Evolutionary conservation across 305 asterid genomes (phyloP).

Genomic region (Ilex paraguariensis): DNA sequence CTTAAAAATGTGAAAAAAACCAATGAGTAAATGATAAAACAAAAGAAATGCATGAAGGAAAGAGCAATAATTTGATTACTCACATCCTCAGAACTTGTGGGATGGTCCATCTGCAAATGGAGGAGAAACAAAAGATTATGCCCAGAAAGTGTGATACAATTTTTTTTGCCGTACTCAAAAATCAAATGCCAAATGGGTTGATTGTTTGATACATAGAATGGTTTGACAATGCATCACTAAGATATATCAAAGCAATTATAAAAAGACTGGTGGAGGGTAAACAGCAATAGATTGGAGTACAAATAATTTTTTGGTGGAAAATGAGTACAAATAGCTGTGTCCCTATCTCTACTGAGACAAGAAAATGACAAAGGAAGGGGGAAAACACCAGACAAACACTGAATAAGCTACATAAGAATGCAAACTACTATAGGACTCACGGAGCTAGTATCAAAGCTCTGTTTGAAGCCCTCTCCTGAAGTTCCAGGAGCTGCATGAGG

Average conservation of each 20-base stretch:
- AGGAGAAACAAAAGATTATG: conserved; percentile 8
- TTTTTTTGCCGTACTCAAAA: no score
- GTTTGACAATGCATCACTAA: neutral
- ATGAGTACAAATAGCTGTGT: no score
- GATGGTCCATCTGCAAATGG: conserved; percentile 18
- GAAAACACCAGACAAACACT: conserved; percentile 3
- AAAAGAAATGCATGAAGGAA: neutral
- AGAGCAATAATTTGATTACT: conserved; percentile 10
- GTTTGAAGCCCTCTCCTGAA: conserved; percentile 26
- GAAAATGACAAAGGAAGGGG: neutral
- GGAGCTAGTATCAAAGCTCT: conserved; percentile 22
- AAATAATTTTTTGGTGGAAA: no score
- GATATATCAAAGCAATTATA: neutral
- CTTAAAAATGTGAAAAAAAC: neutral
- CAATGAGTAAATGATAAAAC: neutral
- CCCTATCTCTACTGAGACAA: no score
- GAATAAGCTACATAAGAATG: neutral
- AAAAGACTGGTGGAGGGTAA: neutral
- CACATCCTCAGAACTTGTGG: conserved; percentile 31
- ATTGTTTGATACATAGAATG: neutral
- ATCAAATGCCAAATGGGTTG: no score
- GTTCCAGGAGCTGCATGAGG: conserved; percentile 31
- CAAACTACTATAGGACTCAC: conserved; percentile 30
- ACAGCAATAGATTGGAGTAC: neutral
- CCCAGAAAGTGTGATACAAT: neutral